Conservation (phyloP, 106 monocot species). For the Dioscorea zingiberensis region DNA sequence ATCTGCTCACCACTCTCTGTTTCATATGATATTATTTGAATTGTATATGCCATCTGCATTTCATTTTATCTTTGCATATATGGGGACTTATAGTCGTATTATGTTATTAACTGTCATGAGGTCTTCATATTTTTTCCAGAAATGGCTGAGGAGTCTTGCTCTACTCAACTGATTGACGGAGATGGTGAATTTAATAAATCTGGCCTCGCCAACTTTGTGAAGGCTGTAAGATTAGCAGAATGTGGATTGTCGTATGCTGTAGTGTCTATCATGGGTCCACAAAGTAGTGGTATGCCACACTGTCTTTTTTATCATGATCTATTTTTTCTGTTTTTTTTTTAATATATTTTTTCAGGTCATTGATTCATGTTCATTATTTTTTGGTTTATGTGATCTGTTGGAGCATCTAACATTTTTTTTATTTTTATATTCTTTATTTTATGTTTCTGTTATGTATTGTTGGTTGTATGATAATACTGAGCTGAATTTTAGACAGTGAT, state of each 20-base stretch:
- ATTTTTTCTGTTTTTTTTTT: not conserved
- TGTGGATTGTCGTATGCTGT: slow-evolving; percentile 74
- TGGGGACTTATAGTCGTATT: too few relatives aligned
- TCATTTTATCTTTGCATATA: too few relatives aligned
- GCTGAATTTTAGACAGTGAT: too few relatives aligned
- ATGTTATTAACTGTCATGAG: not conserved
- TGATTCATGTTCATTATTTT: too few relatives aligned
- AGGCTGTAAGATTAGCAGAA: slow-evolving; percentile 47
- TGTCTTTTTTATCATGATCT: slow-evolving; percentile 1
- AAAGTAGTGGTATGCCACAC: slow-evolving; percentile 65
- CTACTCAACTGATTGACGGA: slow-evolving; percentile 60
- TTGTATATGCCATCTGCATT: too few relatives aligned
- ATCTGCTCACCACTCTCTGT: too few relatives aligned
- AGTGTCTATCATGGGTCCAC: slow-evolving; percentile 83
- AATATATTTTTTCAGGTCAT: not conserved
- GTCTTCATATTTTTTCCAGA: slow-evolving; percentile 18
- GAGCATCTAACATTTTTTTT: not conserved
- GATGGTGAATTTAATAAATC: slow-evolving; percentile 52
- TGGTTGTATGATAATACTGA: too few relatives aligned
- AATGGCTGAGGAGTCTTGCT: slow-evolving; percentile 45
- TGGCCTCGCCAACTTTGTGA: slow-evolving; percentile 42
- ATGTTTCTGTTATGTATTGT: too few relatives aligned
- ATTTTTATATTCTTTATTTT: not conserved
- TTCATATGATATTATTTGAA: too few relatives aligned
- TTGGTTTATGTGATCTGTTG: not conserved